Base-by-base conservation (phyloP, 2,329 filamentous ascomycete species). In the Colletotrichum tropicale region DNA sequence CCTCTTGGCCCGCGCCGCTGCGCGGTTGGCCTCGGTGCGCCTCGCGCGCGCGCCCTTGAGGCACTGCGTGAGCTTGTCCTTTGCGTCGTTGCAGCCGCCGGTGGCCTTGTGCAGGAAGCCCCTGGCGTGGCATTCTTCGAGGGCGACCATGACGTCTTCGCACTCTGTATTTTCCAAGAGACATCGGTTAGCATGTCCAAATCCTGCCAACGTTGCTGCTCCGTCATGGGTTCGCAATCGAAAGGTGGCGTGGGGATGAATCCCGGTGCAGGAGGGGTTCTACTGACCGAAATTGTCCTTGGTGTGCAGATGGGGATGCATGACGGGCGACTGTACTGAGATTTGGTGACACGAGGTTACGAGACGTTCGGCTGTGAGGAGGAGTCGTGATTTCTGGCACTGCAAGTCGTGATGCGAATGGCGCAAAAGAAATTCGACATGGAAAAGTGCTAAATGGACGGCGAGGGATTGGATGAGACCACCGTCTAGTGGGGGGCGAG, bases 231-330 rank as follows among this genome's bases (percentile, higher is more conserved):
- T 3, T 12, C 38, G 38, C 24, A 3, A 6, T 24, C 32, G 26
- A 26, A 55, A 24, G n/a, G 26, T 48, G 8, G 16, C 58, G 30
- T 18, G 38, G 38, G 21, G 28, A 8, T 13, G 26, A 10, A 30
- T 48, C 3, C 6, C n/a, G 43, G 10, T 13, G 55, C 30, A 28
- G 56, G 21, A 28, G 15, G 15, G 32, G 34, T 16, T 16, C 55
- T 18, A 48, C 82, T 60, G 90, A 98, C 96, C 96, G 80, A 91
- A 89, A 80, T 98, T 98, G 83, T 98, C 94, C 84, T 97, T 95
- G 32, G 95, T 98, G 83, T 98, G 96, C 4, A 99, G 88, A 87
- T 98, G 96, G 70, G 97, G 98, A 95, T 99, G 97, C 97, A 99
- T 99, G 56, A n/a, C n/a, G 36, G 34, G 36, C 26, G 32, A 21